These are phyloP conservation scores for Lipomyces spencermartinsiae DNA, from an alignment of 805 yeast species.

Conservation along the genomic window DNA sequence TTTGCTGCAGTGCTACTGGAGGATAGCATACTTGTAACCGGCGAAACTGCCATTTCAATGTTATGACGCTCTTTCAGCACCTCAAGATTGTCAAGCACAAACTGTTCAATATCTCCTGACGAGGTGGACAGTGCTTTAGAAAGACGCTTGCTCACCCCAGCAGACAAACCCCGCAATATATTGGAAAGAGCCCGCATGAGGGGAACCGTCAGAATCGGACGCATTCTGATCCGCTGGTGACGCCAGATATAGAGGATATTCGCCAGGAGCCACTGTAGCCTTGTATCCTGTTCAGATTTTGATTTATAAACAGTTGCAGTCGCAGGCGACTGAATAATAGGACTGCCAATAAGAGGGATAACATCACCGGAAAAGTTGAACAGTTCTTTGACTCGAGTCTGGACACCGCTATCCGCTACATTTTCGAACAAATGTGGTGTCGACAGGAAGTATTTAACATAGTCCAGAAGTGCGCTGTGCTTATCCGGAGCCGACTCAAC, in stretches of 20 bases:
- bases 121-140: conserved; percentile 12
- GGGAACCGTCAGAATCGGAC: neutral
- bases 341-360: conserved; percentile 13
- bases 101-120: conserved; percentile 10
- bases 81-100: conserved; percentile 12
- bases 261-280: conserved; percentile 27
- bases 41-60: conserved; percentile 25
- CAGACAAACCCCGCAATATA: conserved; percentile 19
- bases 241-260: conserved; percentile 25
- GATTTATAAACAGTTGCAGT: neutral
- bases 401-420: neutral
- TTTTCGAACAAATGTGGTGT: conserved; percentile 24
- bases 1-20: neutral
- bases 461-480: neutral
- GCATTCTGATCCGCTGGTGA: neutral
- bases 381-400: neutral
- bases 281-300: conserved; percentile 1
- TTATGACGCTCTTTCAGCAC: conserved; percentile 21
- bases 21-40: conserved; percentile 15
- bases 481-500: neutral
- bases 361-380: conserved; percentile 17
- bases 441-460: conserved; percentile 19
- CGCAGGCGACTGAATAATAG: neutral
- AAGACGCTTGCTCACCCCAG: conserved; percentile 6
- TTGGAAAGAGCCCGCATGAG: conserved; percentile 28